Evolutionary conservation across 148 eudicot genomes (phyloP).

Genomic region (Chenopodium quinoa): DNA sequence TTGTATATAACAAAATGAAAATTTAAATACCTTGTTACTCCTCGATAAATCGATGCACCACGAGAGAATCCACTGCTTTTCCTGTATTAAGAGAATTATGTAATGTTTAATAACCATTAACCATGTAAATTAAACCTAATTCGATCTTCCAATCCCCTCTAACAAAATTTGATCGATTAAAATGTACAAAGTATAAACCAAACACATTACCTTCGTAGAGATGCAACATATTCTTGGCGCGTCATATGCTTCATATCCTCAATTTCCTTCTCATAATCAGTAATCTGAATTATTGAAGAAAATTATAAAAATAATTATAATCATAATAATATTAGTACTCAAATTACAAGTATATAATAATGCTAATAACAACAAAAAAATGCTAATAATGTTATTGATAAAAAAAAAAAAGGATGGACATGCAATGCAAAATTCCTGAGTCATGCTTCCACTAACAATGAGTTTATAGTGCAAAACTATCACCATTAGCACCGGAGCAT

Average conservation of each 20-base stretch:
- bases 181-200: too few relatives aligned
- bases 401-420: background rate
- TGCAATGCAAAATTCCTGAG: slow-evolving; percentile 16
- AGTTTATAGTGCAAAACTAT: slow-evolving; percentile 7
- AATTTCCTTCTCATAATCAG: slow-evolving; percentile 80
- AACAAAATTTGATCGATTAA: background rate
- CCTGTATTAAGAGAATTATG: slow-evolving; percentile 33
- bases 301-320: background rate
- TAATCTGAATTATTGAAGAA: slow-evolving; percentile 39
- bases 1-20: too few relatives aligned
- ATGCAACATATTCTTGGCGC: slow-evolving; percentile 88
- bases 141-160: background rate
- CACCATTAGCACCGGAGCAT: slow-evolving; percentile 19
- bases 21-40: slow-evolving; percentile 77
- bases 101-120: background rate
- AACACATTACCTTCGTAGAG: slow-evolving; percentile 63
- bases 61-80: slow-evolving; percentile 96
- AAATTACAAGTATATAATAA: too few relatives aligned
- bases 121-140: background rate
- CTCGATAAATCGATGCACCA: slow-evolving; percentile 92
- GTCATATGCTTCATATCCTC: slow-evolving; percentile 98
- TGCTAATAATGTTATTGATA: too few relatives aligned
- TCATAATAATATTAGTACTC: too few relatives aligned
- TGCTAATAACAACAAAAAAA: too few relatives aligned
- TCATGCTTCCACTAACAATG: slow-evolving; percentile 31